Evolutionary conservation across 192 early-diverging fungal species (phyloP), one percentile per base, ranked within the genome.

Genomic region (Chytriomyces sp.): DNA sequence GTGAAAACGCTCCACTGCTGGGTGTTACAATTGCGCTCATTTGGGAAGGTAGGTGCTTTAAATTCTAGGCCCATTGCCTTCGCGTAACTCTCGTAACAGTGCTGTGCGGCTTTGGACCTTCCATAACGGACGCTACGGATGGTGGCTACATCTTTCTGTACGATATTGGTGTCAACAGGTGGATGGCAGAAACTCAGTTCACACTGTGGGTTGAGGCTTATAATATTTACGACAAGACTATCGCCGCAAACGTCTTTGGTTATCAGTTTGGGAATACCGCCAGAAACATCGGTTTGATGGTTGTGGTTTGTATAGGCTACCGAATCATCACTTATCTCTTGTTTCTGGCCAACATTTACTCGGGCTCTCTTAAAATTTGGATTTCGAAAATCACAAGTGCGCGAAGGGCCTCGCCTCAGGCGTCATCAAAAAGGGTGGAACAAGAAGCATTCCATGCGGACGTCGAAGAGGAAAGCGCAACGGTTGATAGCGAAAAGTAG

Each of bases 51-150:
- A n/a, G n/a, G n/a, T n/a, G n/a, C n/a, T n/a, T n/a, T n/a, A n/a
- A n/a, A n/a, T n/a, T n/a, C n/a, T n/a, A n/a, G n/a, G n/a, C n/a
- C n/a, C n/a, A n/a, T n/a, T n/a, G n/a, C n/a, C n/a, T n/a, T n/a
- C n/a, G 78, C 81, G 28, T n/a, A n/a, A n/a, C n/a, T n/a, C n/a
- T n/a, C n/a, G n/a, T n/a, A n/a, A n/a, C n/a, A n/a, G 75, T 79
- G 5, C 55, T 77, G 28, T 76, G 73, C 36, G 78, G 78, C 2
- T 79, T 76, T 64, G 78, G 78, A 17, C 73, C 73, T 17, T 61
- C 40, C 3, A 28, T 76, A n/a, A 61, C 30, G 2, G 62, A 72
- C 36, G 80, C 80, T 26, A 30, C 64, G 17, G 39, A 62, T 1
- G 70, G 75, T 61, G 67, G 70, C 4, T 52, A 72, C 17, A 40